Percentiles rank a stretch among this genome's conserved stretches.
phyloP scores from a whole-genome alignment of 106 monocot species.

The Dendrobium chrysotoxum region DNA sequence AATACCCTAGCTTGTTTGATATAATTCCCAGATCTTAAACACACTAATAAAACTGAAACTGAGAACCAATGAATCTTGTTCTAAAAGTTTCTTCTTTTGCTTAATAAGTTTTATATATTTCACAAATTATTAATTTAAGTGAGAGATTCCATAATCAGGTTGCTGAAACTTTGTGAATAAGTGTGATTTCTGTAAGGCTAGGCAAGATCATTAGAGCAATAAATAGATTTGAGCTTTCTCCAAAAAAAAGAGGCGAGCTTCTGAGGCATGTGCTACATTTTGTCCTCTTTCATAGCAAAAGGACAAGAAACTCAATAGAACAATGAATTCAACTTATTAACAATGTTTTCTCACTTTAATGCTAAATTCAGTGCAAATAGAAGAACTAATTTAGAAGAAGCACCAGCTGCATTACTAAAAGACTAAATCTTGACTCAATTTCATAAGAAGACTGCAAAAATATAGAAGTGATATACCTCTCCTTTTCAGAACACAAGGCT shows the following conservation, averaged over 20 bases:
- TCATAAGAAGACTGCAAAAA: background rate
- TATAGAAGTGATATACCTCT: slow-evolving; percentile 40
- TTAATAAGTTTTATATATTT: background rate
- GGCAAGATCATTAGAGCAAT: no score
- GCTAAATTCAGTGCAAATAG: background rate
- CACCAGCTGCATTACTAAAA: background rate
- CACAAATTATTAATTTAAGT: background rate
- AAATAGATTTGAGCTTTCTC: no score
- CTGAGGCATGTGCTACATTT: background rate
- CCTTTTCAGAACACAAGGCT: slow-evolving; percentile 76
- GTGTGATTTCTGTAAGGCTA: background rate
- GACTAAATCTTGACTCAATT: background rate
- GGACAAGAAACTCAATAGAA: background rate
- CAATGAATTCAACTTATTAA: background rate
- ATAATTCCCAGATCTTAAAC: no score
- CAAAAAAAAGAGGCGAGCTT: no score
- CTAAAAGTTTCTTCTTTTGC: no score
- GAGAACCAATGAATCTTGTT: no score
- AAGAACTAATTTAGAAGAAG: background rate
- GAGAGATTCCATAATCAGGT: background rate
- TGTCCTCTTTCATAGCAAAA: background rate
- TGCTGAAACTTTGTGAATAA: background rate
- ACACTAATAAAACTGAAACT: no score
- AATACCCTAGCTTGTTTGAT: no score
- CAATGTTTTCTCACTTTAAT: background rate